phyloP scores from a whole-genome alignment of 257 asterid species.

The Oldenlandia corymbosa region DNA sequence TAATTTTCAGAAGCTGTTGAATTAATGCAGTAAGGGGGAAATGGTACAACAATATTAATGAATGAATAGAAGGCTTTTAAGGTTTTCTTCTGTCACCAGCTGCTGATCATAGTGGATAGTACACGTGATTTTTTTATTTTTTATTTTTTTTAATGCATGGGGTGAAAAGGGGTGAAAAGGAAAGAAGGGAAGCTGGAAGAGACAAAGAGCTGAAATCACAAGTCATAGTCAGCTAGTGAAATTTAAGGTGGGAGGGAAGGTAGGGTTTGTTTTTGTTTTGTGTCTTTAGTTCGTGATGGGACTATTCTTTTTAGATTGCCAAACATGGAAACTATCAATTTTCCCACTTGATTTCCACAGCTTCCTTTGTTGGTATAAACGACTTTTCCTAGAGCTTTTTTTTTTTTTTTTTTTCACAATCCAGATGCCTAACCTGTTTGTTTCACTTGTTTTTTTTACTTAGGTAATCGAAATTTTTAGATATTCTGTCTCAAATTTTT shows the following conservation, averaged over 20 bases:
- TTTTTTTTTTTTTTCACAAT: background rate
- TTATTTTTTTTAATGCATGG: slow-evolving; percentile 19
- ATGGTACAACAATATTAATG: background rate
- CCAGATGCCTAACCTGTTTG: slow-evolving; percentile 4
- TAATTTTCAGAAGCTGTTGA: background rate
- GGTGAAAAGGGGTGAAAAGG: slow-evolving; percentile 5
- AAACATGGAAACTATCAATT: slow-evolving; percentile 32
- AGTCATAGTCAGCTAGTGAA: slow-evolving; percentile 32
- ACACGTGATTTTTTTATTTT: too few relatives aligned
- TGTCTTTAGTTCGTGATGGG: slow-evolving; percentile 48
- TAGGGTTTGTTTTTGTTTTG: slow-evolving; percentile 23
- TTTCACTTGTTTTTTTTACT: background rate
- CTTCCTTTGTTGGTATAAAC: slow-evolving; percentile 50
- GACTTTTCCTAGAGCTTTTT: slow-evolving; percentile 23
- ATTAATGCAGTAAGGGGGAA: background rate
- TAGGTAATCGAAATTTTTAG: background rate
- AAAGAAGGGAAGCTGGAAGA: slow-evolving; percentile 30
- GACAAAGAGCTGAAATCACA: slow-evolving; percentile 47
- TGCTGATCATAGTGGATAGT: background rate
- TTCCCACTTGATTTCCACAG: slow-evolving; percentile 30
- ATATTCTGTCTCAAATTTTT: background rate
- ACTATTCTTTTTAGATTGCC: slow-evolving; percentile 52
- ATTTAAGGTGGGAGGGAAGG: slow-evolving; percentile 4
- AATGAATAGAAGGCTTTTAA: background rate
- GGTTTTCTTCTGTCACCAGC: background rate